A percentile compares a stretch with the other conserved stretches of the same genome.
Conservation (phyloP, 768 basidiomycete genomes). For the Cantharellus cinnabarinus region DNA sequence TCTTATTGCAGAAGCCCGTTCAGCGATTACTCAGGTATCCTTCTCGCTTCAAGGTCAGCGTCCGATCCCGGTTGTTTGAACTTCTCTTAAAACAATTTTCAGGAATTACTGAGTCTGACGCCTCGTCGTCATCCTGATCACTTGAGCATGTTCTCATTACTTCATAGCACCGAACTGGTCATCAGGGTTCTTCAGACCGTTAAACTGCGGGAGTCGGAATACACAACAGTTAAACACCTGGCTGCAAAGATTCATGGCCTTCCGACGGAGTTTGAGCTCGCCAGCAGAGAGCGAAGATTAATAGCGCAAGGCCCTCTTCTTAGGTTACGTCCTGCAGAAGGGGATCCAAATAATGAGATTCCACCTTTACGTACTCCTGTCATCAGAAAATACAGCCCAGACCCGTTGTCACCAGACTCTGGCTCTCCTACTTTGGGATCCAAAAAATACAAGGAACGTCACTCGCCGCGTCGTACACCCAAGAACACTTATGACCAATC, state of each 20-base stretch:
- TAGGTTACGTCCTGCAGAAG: conserved; percentile 18
- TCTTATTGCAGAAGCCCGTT: conserved; percentile 56
- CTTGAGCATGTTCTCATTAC: conserved; percentile 39
- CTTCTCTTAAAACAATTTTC: conserved; percentile 4
- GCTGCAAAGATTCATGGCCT: conserved; percentile 39
- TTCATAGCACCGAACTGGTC: conserved; percentile 46
- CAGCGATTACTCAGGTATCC: conserved; percentile 52
- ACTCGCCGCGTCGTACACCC: background rate
- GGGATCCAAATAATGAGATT: conserved; percentile 6
- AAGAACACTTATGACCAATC: background rate
- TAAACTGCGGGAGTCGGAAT: conserved; percentile 70
- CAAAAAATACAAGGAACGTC: background rate
- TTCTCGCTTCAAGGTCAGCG: conserved; percentile 47
- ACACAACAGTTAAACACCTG: conserved; percentile 48
- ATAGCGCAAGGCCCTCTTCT: conserved; percentile 43
- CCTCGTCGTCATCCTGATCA: conserved; percentile 52
- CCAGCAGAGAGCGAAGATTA: conserved; percentile 52
- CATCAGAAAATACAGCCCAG: no score
- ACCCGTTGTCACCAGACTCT: no score
- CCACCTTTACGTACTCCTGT: background rate
- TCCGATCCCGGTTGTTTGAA: conserved; percentile 2
- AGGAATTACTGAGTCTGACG: conserved; percentile 55
- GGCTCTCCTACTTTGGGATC: background rate
- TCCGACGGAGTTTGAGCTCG: conserved; percentile 31
- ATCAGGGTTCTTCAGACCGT: conserved; percentile 70